phyloP scores from a whole-genome alignment of 2,329 filamentous ascomycete species.

The Colletotrichum higginsianum region DNA sequence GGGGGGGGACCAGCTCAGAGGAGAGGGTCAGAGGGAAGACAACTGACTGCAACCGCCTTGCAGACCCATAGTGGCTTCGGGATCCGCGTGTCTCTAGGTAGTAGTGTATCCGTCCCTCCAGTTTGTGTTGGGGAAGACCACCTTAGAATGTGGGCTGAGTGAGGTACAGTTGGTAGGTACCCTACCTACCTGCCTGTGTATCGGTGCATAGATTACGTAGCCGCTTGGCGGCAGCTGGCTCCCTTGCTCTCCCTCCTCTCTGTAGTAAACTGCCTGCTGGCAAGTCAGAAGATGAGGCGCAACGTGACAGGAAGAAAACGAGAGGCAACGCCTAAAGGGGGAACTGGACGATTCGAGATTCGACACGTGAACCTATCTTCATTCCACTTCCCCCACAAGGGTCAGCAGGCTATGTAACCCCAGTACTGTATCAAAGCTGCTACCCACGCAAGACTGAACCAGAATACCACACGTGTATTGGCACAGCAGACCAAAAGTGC shows the following conservation, averaged over 20 bases:
- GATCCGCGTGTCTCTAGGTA: neutral
- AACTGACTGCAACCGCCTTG: constrained; percentile 1
- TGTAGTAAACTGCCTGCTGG: constrained; percentile 1
- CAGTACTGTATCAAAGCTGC: constrained; percentile 1
- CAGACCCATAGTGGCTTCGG: neutral
- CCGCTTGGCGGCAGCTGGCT: constrained; percentile 38
- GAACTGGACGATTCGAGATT: constrained; percentile 26
- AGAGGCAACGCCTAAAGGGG: constrained; percentile 8
- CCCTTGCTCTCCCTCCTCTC: neutral
- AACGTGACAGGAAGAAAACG: constrained; percentile 6
- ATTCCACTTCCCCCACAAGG: constrained; percentile 37
- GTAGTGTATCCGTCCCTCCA: neutral
- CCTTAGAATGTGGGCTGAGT: constrained; percentile 36
- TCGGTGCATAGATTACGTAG: constrained; percentile 28
- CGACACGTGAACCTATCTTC: constrained; percentile 39
- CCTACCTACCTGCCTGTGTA: no score
- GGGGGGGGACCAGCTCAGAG: neutral
- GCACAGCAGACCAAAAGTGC: constrained; percentile 31
- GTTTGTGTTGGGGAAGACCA: constrained; percentile 22
- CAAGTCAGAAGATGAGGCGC: constrained; percentile 4
- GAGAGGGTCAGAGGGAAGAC: neutral
- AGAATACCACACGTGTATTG: constrained; percentile 4
- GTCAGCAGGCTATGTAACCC: constrained; percentile 41
- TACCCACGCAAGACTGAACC: constrained; percentile 2
- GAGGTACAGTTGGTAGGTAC: no score